Conservation (phyloP, 352 stramenopile genomes). For the Phytophthora podocarpi region DNA sequence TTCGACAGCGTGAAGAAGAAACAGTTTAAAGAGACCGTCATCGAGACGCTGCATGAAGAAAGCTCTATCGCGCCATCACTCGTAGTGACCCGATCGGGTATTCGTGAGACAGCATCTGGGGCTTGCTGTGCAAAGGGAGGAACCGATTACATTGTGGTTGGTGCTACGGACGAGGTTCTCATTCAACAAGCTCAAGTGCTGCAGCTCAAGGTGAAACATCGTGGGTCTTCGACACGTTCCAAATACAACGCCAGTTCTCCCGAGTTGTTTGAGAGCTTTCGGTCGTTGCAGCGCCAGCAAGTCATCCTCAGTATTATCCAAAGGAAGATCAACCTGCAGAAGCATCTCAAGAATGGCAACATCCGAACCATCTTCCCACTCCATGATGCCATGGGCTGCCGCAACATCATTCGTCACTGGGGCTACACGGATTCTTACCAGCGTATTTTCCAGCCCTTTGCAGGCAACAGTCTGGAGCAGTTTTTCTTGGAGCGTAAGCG, state of each 20-base stretch:
- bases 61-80: conserved; percentile 61
- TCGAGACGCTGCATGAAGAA: conserved; percentile 76
- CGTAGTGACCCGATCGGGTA: conserved; percentile 45
- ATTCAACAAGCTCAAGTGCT: conserved; percentile 61
- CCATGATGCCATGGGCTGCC: conserved; percentile 62
- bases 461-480: conserved; percentile 49
- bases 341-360: conserved; percentile 58
- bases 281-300: conserved; percentile 76
- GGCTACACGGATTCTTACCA: conserved; percentile 37
- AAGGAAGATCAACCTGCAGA: conserved; percentile 70
- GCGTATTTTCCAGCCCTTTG: conserved; percentile 65
- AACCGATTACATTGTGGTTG: conserved; percentile 69
- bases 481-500: conserved; percentile 64
- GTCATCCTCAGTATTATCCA: conserved; percentile 78
- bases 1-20: conserved; percentile 62
- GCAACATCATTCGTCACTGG: conserved; percentile 72
- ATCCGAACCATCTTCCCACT: conserved; percentile 70
- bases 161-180: conserved; percentile 60
- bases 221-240: conserved; percentile 60
- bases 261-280: conserved; percentile 70
- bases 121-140: not conserved
- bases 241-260: conserved; percentile 50
- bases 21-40: conserved; percentile 75
- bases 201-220: conserved; percentile 78
- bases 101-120: conserved; percentile 11